Evolutionary conservation across 2,329 filamentous ascomycete species (phyloP), one percentile per base, ranked within the genome.

Genomic region (Fusarium irregulare): DNA sequence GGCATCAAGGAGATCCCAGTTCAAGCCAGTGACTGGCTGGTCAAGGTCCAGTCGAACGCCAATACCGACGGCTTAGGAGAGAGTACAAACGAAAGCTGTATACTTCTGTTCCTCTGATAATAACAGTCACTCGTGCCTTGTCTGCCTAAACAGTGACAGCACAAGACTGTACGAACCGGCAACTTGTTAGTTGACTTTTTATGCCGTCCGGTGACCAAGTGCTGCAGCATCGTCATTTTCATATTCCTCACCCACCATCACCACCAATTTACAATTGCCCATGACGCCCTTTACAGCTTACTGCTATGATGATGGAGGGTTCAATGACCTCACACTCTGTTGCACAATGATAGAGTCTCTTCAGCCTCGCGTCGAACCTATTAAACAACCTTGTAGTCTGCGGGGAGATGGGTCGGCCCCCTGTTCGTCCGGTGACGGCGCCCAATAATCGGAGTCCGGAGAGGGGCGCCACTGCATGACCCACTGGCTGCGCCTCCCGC

Each of bases 401-500:
- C 48, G 71, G 69, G 63, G 46, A 47, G 58, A 65, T 59, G 51
- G 56, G 41, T 44, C 58, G 50, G 57, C 23, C 45, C 68, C 68
- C 59, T 65, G 63, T 60, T 54, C 54, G 42, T 63, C 55, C 46
- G 37, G 48, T 34, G 46, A 45, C 60, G 45, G 56, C 53, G 56
- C 48, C 72, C 71, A 74, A 72, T 74, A 21, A 51, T 58, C 62
- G 60, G 68, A 37, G 58, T 37, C 50, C 63, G 63, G 59, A 58
- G 57, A 61, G 55, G 59, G 60, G 71, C 66, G 71, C 71, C 73
- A 75, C 73, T 66, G 46, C 61, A 70, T 64, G 68, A 30, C 66
- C 68, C 73, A 72, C 58, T 25, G 25, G 66, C 76, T 78, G 76
- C 76, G 76, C 76, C 76, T 76, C 74, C 72, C 56, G 64, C 66